phyloP scores from a whole-genome alignment of 345 rosid genomes.

The Eucalyptus victrix region DNA sequence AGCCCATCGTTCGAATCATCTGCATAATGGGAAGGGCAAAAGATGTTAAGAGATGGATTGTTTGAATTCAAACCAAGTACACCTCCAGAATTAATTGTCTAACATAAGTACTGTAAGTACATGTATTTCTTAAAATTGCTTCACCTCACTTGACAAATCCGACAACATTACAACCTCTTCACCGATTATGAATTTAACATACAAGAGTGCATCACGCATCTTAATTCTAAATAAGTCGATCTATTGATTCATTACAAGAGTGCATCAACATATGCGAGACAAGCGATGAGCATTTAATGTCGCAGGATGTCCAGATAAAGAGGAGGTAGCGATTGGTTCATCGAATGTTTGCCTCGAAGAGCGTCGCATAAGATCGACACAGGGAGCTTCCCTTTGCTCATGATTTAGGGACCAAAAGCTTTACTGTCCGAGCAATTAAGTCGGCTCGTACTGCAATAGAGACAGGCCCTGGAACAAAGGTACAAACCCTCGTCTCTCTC shows the following conservation, averaged over 20 bases:
- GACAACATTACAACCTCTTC: neutral
- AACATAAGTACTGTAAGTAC: neutral
- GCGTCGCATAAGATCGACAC: neutral
- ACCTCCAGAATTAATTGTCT: neutral
- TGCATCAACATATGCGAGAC: neutral
- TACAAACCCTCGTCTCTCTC: neutral
- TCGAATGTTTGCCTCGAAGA: neutral
- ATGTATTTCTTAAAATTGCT: neutral
- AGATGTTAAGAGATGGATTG: neutral
- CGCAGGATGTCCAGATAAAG: neutral
- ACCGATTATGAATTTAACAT: neutral
- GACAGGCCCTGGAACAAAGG: neutral
- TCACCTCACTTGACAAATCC: too few relatives aligned
- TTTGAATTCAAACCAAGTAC: neutral
- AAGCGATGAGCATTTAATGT: neutral
- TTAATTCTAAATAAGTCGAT: neutral
- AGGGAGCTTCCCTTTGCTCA: neutral
- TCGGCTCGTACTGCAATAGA: neutral
- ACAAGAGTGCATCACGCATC: too few relatives aligned
- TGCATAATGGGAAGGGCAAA: neutral
- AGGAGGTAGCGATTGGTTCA: neutral
- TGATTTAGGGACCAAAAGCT: neutral
- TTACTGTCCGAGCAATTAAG: neutral
- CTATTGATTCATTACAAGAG: neutral
- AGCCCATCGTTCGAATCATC: neutral